Base-by-base conservation (phyloP, 768 basidiomycete genomes). In the Psilocybe azurescens region DNA sequence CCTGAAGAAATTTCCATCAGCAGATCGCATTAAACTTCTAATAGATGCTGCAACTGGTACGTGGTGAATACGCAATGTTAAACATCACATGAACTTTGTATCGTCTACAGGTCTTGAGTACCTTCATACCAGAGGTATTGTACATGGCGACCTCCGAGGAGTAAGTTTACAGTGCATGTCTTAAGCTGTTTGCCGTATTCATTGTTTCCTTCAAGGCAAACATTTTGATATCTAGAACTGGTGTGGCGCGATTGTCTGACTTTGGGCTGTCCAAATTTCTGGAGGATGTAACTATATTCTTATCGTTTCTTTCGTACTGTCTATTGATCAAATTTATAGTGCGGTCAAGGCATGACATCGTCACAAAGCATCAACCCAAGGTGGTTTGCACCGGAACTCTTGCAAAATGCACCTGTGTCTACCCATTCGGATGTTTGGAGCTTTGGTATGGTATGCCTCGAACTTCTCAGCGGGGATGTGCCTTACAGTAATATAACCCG, bases 391-490 rank as follows among this genome's bases (percentile, higher is more conserved):
- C 80, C 80, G 8, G 81, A 83, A 60, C 67, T 81, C 3, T 54
- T 81, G 5, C 68, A 74, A 36, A 70, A 63, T 53, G 74, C 72
- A 28, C 59, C 65, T 11, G 49, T 72, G 30, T 77, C 78, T 24
- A 78, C 73, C 13, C 65, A 75, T 48, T 80, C 79, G 5, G 82
- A 83, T 65, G 74, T 83, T 7, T 84, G 83, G 83, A 79, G 79
- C 32, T 81, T 82, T 63, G 82, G 74, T 10, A 83, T 83, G 77
- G 67, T 81, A 5, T 79, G 78, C 59, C 70, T 82, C 46, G 83
- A 85, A 67, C 53, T 85, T 20, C 73, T 83, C 56, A 80, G 79
- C 18, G 80, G 79, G 2, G 68, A 79, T 20, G 69, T 70, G 29
- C 81, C 82, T 7, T 83, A 74, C 69, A 65, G 62, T 46, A 67